Percentiles rank a stretch among this genome's conserved stretches.
Conservation (phyloP, 352 stramenopile species). For the Phytophthora hibernalis region DNA sequence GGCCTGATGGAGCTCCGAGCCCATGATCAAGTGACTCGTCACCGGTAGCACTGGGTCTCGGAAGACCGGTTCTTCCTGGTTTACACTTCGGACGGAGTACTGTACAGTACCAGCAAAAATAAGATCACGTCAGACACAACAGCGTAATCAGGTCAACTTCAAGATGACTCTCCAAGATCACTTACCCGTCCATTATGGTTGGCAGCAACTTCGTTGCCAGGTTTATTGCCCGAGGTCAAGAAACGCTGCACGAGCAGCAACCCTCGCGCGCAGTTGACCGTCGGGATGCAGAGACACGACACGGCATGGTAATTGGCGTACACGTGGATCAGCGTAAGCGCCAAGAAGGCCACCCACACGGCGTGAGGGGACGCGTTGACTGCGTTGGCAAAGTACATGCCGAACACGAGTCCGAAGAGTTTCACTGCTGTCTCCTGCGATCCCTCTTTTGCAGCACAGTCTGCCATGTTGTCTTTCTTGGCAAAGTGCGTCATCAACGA, state of each 20-base stretch:
- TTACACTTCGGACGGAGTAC: conserved; percentile 72
- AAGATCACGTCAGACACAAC: not conserved
- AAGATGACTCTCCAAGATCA: conserved; percentile 12
- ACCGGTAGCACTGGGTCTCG: conserved; percentile 58
- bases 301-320: conserved; percentile 95
- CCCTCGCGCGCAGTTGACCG: conserved; percentile 83
- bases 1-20: conserved; percentile 55
- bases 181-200: conserved; percentile 39
- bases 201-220: conserved; percentile 35
- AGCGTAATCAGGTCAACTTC: conserved; percentile 27
- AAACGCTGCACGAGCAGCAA: conserved; percentile 68
- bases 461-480: conserved; percentile 87
- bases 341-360: conserved; percentile 92
- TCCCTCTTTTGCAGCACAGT: conserved; percentile 96
- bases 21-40: conserved; percentile 59
- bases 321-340: conserved; percentile 94
- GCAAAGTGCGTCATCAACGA: conserved; percentile 93
- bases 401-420: conserved; percentile 92
- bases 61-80: conserved; percentile 64
- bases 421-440: conserved; percentile 97
- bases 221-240: conserved; percentile 23
- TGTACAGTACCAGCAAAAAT: conserved; percentile 15
- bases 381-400: conserved; percentile 84
- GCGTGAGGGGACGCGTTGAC: conserved; percentile 67
- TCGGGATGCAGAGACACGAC: conserved; percentile 88